Evolutionary conservation across 2,329 filamentous ascomycete species (phyloP).

Genomic region (Fusarium nematophilum): DNA sequence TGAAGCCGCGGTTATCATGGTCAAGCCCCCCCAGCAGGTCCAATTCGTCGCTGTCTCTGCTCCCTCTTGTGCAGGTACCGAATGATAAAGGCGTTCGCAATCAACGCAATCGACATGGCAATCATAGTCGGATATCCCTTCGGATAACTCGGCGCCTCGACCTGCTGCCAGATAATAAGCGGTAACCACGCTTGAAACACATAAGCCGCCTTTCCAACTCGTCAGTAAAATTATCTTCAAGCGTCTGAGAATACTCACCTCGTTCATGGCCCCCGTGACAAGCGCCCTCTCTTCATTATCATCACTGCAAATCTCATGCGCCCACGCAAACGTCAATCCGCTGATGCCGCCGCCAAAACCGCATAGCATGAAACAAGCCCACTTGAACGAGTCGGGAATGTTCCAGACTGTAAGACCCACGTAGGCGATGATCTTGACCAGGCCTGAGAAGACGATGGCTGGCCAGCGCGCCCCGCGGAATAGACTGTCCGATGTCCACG

Average conservation of each 20-base stretch:
- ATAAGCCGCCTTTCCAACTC: too few relatives aligned
- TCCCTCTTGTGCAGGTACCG: conserved; percentile 41
- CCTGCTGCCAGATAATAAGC: conserved; percentile 73
- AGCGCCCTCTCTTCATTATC: conserved; percentile 74
- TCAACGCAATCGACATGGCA: conserved; percentile 60
- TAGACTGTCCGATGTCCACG: conserved; percentile 73
- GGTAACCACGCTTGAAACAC: conserved; percentile 78
- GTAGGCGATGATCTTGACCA: conserved; percentile 55
- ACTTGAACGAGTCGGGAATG: conserved; percentile 66
- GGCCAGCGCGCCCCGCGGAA: conserved; percentile 72
- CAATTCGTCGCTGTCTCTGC: neutral
- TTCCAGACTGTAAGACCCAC: conserved; percentile 56
- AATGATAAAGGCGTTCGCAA: conserved; percentile 61
- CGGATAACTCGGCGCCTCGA: conserved; percentile 69
- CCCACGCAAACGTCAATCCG: conserved; percentile 61
- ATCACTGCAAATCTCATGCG: conserved; percentile 61
- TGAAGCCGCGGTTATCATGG: too few relatives aligned
- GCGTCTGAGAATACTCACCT: too few relatives aligned
- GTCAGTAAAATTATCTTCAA: too few relatives aligned
- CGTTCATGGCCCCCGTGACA: conserved; percentile 75
- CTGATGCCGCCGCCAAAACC: conserved; percentile 62
- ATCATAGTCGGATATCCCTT: conserved; percentile 71
- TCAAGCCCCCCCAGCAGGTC: neutral
- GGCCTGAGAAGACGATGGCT: conserved; percentile 67
- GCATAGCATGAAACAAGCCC: conserved; percentile 69